These are phyloP conservation scores for Imleria badia DNA, from an alignment of 768 basidiomycete species.

Conservation along the genomic window DNA sequence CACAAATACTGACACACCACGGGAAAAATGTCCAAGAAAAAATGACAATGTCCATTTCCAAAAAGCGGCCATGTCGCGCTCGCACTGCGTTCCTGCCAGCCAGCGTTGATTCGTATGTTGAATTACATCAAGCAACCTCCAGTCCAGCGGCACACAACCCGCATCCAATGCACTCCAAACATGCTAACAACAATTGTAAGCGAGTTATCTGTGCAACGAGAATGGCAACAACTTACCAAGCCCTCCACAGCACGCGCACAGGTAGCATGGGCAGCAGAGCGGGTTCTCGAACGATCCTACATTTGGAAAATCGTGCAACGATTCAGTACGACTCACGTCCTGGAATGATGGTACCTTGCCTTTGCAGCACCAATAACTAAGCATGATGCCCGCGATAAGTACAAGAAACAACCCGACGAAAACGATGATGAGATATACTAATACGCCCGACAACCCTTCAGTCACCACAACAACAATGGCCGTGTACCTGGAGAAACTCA, in stretches of 20 bases:
- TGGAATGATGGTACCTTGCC: conserved; percentile 32
- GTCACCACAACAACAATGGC: neutral
- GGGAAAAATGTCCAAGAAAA: neutral
- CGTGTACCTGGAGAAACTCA: conserved; percentile 24
- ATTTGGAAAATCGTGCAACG: neutral
- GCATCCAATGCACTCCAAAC: conserved; percentile 69
- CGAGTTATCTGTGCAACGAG: neutral
- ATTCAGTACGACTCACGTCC: neutral
- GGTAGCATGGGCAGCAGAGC: conserved; percentile 67
- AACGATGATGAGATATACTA: conserved; percentile 64
- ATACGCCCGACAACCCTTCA: neutral
- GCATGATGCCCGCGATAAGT: conserved; percentile 52
- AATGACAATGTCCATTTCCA: neutral
- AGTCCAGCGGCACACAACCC: conserved; percentile 60
- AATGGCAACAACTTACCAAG: conserved; percentile 42
- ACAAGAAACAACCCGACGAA: conserved; percentile 63
- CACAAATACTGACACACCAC: neutral
- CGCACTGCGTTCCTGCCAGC: neutral
- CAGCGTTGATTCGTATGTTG: neutral
- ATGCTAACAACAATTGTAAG: conserved; percentile 41
- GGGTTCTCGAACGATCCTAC: conserved; percentile 61
- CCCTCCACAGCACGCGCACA: conserved; percentile 72
- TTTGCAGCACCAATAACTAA: conserved; percentile 66
- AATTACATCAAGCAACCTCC: conserved; percentile 13
- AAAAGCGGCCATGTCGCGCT: neutral